Percentiles rank a stretch among this genome's conserved stretches.
These are phyloP conservation scores for Ramalina peruviana DNA, from an alignment of 495 filamentous ascomycete species.

Conservation along the genomic window DNA sequence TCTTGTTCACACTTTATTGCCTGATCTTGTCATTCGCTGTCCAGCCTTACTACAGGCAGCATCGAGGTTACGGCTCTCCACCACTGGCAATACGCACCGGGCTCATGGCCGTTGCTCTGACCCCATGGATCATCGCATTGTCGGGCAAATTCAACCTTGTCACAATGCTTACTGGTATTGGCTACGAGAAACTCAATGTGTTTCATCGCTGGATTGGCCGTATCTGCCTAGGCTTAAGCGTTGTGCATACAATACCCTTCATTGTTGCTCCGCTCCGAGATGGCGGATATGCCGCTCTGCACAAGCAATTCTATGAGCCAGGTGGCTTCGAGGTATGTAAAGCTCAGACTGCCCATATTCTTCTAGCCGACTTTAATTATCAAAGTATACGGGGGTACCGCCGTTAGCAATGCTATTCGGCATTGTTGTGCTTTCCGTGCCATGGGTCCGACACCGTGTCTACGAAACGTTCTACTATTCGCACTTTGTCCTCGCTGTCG, in stretches of 20 bases:
- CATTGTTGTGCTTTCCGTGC: slow-evolving; percentile 21
- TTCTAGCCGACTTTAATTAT: background rate
- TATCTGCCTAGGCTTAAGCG: slow-evolving; percentile 23
- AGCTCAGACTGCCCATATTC: background rate
- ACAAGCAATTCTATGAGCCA: slow-evolving; percentile 18
- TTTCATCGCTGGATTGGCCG: slow-evolving; percentile 32
- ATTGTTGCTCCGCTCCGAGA: slow-evolving; percentile 20
- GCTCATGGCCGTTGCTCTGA: slow-evolving; percentile 27
- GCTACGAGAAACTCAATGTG: slow-evolving; percentile 31
- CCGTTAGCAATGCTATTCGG: slow-evolving; percentile 22
- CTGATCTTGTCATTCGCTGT: slow-evolving; percentile 17
- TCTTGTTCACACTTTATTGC: slow-evolving; percentile 9
- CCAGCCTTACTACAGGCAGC: slow-evolving; percentile 23
- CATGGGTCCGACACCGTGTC: slow-evolving; percentile 19
- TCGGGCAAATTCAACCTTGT: slow-evolving; percentile 28
- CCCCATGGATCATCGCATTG: slow-evolving; percentile 29
- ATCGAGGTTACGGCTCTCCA: slow-evolving; percentile 25
- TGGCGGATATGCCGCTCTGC: slow-evolving; percentile 10
- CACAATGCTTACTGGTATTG: slow-evolving; percentile 28
- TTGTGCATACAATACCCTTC: slow-evolving; percentile 34
- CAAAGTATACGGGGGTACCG: slow-evolving; percentile 23
- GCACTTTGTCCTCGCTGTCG: slow-evolving; percentile 13
- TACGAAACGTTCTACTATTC: slow-evolving; percentile 14
- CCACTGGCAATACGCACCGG: slow-evolving; percentile 31
- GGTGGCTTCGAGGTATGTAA: slow-evolving; percentile 1